These are phyloP conservation scores for Lophiotrema nucula DNA, from an alignment of 495 filamentous ascomycete species.

Conservation along the genomic window DNA sequence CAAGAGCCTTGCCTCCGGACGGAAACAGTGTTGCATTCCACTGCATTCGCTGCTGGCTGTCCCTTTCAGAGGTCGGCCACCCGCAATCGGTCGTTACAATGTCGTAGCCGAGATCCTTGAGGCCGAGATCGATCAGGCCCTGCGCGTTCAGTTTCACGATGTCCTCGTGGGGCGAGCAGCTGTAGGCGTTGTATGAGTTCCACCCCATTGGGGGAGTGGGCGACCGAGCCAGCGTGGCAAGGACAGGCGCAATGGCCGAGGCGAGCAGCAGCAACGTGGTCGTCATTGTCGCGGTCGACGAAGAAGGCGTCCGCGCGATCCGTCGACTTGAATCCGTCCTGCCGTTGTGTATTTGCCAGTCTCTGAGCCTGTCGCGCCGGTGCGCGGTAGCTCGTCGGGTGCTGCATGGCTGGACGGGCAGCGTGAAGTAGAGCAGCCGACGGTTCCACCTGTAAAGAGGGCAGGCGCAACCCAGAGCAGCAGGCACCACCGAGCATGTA, in stretches of 20 bases:
- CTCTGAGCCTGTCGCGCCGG: too few relatives aligned
- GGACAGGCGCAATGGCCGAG: not conserved
- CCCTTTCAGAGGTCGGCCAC: constrained; percentile 49
- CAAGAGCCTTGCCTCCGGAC: constrained; percentile 49
- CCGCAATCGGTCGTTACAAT: constrained; percentile 60
- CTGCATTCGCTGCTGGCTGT: constrained; percentile 49
- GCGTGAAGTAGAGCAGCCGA: too few relatives aligned
- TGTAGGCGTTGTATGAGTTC: constrained; percentile 59
- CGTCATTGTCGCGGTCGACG: not conserved
- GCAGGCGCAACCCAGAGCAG: too few relatives aligned
- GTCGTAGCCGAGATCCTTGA: constrained; percentile 51
- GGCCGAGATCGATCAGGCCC: constrained; percentile 54
- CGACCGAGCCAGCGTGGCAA: not conserved
- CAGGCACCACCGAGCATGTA: too few relatives aligned
- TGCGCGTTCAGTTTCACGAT: constrained; percentile 54
- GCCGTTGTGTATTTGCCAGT: too few relatives aligned
- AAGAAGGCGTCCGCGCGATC: too few relatives aligned
- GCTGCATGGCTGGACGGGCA: too few relatives aligned
- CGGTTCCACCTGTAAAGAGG: too few relatives aligned
- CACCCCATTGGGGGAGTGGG: constrained; percentile 38
- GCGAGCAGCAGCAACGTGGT: not conserved
- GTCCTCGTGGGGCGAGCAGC: constrained; percentile 49
- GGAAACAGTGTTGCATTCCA: constrained; percentile 57
- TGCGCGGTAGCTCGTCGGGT: too few relatives aligned
- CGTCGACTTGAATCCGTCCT: too few relatives aligned